Conservation (phyloP, 495 filamentous ascomycete genomes). For the Penicillium turbatum region DNA sequence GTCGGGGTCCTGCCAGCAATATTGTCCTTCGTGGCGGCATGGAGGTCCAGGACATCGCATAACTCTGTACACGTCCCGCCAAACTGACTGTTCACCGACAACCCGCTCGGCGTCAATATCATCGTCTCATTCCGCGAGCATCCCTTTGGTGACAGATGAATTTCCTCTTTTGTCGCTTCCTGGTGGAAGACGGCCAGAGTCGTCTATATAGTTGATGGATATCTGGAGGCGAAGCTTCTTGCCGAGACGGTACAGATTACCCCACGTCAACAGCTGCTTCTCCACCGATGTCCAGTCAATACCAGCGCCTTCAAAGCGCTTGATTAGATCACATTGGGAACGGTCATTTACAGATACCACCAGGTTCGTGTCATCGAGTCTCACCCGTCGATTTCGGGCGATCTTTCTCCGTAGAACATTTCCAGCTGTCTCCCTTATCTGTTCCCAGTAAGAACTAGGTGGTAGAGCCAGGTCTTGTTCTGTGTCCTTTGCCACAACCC, state of each 20-base stretch:
- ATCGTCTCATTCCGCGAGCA: conserved; percentile 16
- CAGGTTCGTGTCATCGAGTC: conserved; percentile 18
- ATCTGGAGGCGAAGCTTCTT: conserved; percentile 14
- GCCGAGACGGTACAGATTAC: conserved; percentile 11
- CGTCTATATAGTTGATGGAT: conserved; percentile 20
- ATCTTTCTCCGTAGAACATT: conserved; percentile 12
- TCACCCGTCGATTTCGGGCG: conserved; percentile 12
- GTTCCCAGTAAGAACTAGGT: conserved; percentile 27
- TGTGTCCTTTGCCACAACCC: conserved; percentile 28
- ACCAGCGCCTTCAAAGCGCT: conserved; percentile 10
- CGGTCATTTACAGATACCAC: conserved; percentile 12
- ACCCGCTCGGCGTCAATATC: conserved; percentile 18
- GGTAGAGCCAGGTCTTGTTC: conserved; percentile 25
- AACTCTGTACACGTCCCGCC: conserved; percentile 14
- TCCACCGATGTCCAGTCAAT: conserved; percentile 8
- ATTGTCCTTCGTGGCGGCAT: conserved; percentile 21
- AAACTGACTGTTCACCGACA: conserved; percentile 9
- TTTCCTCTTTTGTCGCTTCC: conserved; percentile 20
- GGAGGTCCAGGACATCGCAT: conserved; percentile 20
- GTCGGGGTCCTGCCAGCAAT: conserved; percentile 21
- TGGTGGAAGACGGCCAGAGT: conserved; percentile 4
- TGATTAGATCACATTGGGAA: conserved; percentile 3
- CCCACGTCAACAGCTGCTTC: conserved; percentile 9
- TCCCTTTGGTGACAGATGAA: conserved; percentile 12
- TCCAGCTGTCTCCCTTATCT: conserved; percentile 10